Conservation (phyloP, 116 monocot genomes). For the Iris pallida region DNA sequence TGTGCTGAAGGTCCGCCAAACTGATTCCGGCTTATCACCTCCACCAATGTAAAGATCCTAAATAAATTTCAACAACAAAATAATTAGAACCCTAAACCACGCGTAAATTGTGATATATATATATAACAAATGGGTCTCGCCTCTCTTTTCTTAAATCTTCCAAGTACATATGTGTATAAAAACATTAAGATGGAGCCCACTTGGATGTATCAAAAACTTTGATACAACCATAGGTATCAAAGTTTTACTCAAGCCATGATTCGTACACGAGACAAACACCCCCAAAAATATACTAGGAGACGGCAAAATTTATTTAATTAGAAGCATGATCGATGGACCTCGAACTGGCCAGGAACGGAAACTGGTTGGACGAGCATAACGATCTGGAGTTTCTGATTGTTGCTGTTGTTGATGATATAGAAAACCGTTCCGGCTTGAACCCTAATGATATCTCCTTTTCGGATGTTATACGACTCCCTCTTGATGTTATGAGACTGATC, state of each 20-base stretch:
- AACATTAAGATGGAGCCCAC: too few relatives aligned
- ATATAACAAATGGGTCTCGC: too few relatives aligned
- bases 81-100: too few relatives aligned
- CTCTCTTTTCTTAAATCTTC: too few relatives aligned
- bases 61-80: not conserved
- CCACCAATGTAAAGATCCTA: slow-evolving; percentile 45
- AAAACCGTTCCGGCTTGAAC: slow-evolving; percentile 38
- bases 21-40: slow-evolving; percentile 32
- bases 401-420: slow-evolving; percentile 42
- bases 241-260: too few relatives aligned
- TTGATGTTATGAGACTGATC: slow-evolving; percentile 7
- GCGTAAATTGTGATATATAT: too few relatives aligned
- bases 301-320: too few relatives aligned
- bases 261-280: too few relatives aligned
- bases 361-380: slow-evolving; percentile 33
- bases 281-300: not conserved
- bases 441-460: slow-evolving; percentile 40
- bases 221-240: too few relatives aligned
- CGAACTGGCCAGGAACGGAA: slow-evolving; percentile 30
- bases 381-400: slow-evolving; percentile 34
- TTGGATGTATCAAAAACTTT: too few relatives aligned
- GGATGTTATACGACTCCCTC: slow-evolving; percentile 27
- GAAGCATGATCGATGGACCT: slow-evolving; percentile 25
- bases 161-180: too few relatives aligned
- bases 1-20: slow-evolving; percentile 41